phyloP scores from a whole-genome alignment of 148 eudicot genomes.

The Diospyros lotus region DNA sequence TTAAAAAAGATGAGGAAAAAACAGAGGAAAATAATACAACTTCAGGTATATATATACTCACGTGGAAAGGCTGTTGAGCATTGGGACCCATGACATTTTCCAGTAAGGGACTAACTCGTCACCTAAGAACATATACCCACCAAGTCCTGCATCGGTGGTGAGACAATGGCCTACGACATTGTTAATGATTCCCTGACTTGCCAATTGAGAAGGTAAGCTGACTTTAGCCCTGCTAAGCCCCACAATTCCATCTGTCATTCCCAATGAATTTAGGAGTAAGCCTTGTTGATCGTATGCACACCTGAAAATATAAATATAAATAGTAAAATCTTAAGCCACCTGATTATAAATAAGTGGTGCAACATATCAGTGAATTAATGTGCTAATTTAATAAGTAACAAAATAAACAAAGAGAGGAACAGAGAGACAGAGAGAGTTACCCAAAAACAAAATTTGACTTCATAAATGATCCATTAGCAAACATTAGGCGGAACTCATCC shows the following conservation, averaged over 20 bases:
- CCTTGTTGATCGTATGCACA: conserved; percentile 77
- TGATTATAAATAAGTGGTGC: conserved; percentile 4
- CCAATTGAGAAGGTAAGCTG: conserved; percentile 62
- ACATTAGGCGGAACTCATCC: conserved; percentile 42
- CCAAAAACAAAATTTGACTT: conserved; percentile 45
- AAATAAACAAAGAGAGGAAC: background rate
- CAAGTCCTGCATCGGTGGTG: conserved; percentile 31
- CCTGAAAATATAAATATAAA: conserved; percentile 20
- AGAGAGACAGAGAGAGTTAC: conserved; percentile 18
- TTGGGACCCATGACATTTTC: conserved; percentile 49
- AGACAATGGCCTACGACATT: conserved; percentile 65
- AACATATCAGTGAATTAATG: background rate
- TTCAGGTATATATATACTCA: conserved; percentile 4
- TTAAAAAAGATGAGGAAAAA: background rate
- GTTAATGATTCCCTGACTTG: conserved; percentile 43
- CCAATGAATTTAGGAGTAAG: conserved; percentile 44
- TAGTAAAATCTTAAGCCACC: conserved; percentile 1
- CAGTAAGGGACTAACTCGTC: conserved; percentile 42
- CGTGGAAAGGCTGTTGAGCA: conserved; percentile 42
- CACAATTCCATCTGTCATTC: conserved; percentile 56
- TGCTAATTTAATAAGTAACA: background rate
- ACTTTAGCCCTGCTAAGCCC: conserved; percentile 60
- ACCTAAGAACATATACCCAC: conserved; percentile 60
- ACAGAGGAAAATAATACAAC: background rate
- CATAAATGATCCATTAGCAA: conserved; percentile 37